Evolutionary conservation across 2,329 filamentous ascomycete species (phyloP).

Genomic region (Fusarium ambrosium): DNA sequence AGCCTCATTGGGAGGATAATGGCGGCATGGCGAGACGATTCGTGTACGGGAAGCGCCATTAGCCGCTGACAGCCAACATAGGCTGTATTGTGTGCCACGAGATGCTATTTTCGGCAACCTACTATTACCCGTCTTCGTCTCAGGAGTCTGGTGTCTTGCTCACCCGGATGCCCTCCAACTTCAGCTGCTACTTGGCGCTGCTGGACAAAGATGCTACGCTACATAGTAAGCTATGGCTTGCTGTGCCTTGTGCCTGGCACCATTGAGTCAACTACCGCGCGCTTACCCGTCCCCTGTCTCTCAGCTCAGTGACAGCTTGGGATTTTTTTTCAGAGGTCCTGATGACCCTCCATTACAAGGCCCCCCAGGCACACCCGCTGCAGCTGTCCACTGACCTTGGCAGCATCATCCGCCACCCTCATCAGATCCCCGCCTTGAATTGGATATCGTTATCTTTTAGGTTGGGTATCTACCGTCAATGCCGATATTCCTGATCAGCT

Average conservation of each 20-base stretch:
- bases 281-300: slow-evolving; percentile 23
- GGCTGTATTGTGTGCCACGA: not conserved
- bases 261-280: slow-evolving; percentile 36
- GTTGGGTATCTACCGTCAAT: not conserved
- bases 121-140: not conserved
- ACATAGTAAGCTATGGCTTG: not conserved
- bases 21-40: not conserved
- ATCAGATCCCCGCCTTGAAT: slow-evolving; percentile 29
- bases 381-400: slow-evolving; percentile 24
- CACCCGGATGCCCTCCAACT: not conserved
- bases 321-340: slow-evolving; percentile 6
- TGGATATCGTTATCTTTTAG: slow-evolving; percentile 9
- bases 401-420: slow-evolving; percentile 36
- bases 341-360: slow-evolving; percentile 2
- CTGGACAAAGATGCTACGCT: not conserved
- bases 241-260: slow-evolving; percentile 1
- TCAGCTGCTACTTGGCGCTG: not conserved
- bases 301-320: not conserved
- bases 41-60: slow-evolving; percentile 22
- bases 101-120: not conserved
- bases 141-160: not conserved
- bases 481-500: not conserved
- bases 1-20: slow-evolving; percentile 27
- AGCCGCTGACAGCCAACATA: slow-evolving; percentile 30
- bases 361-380: not conserved